Evolutionary conservation across 2,329 filamentous ascomycete species (phyloP).

Genomic region (Aspergillus carbonarius): DNA sequence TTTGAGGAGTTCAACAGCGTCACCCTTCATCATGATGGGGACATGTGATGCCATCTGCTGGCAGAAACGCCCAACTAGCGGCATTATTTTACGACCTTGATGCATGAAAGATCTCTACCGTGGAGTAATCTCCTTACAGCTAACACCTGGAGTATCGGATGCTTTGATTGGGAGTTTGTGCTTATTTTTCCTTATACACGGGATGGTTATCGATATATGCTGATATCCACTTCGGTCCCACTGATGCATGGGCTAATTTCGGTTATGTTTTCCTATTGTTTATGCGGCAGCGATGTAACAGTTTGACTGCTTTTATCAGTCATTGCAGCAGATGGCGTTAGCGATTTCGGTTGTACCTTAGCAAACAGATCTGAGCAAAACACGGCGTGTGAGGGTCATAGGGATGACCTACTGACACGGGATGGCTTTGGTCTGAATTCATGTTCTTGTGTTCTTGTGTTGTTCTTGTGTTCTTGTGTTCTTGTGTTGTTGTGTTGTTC

Average conservation of each 20-base stretch:
- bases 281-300: slow-evolving; percentile 12
- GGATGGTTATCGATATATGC: slow-evolving; percentile 8
- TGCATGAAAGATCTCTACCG: slow-evolving; percentile 36
- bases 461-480: no score
- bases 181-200: slow-evolving; percentile 2
- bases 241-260: slow-evolving; percentile 9
- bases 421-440: neutral
- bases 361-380: neutral
- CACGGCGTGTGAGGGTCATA: neutral
- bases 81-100: slow-evolving; percentile 31
- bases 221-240: slow-evolving; percentile 5
- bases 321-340: slow-evolving; percentile 28
- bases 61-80: slow-evolving; percentile 18
- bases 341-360: slow-evolving; percentile 18
- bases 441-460: no score
- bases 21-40: slow-evolving; percentile 92
- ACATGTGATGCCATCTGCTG: slow-evolving; percentile 40
- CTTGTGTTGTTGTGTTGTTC: no score
- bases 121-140: slow-evolving; percentile 22
- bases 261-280: slow-evolving; percentile 6
- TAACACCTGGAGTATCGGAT: slow-evolving; percentile 27
- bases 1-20: slow-evolving; percentile 99
- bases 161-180: slow-evolving; percentile 17
- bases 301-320: slow-evolving; percentile 8
- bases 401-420: neutral